A percentile compares a stretch with the other conserved stretches of the same genome.
Evolutionary conservation across 495 filamentous ascomycete genomes (phyloP).

Genomic region (Cairneyella variabilis): DNA sequence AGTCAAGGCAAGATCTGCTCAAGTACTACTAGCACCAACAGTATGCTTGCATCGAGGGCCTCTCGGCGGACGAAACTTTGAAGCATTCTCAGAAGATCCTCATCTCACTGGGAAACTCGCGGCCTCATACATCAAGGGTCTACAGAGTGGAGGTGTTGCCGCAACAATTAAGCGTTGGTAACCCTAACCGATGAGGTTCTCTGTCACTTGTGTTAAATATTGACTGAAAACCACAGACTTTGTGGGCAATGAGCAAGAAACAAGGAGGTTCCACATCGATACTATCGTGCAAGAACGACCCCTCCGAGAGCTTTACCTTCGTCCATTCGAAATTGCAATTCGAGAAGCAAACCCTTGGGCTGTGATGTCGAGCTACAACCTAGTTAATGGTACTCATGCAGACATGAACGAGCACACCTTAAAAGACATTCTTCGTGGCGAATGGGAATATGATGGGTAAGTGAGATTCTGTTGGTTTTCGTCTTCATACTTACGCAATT

Average conservation of each 20-base stretch:
- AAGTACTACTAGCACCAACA: constrained; percentile 74
- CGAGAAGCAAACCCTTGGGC: constrained; percentile 75
- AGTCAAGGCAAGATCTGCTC: constrained; percentile 65
- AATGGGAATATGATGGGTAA: constrained; percentile 72
- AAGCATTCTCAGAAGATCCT: constrained; percentile 84
- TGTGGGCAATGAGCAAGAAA: constrained; percentile 83
- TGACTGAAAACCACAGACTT: constrained; percentile 50
- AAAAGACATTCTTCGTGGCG: constrained; percentile 66
- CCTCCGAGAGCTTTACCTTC: constrained; percentile 75
- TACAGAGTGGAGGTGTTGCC: constrained; percentile 71
- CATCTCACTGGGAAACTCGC: constrained; percentile 72
- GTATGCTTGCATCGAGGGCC: constrained; percentile 81
- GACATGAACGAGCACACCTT: constrained; percentile 70
- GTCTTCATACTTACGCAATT: constrained; percentile 8
- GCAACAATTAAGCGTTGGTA: constrained; percentile 71
- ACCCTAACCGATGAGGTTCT: neutral
- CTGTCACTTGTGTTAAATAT: constrained; percentile 14
- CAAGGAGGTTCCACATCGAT: constrained; percentile 68
- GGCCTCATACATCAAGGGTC: constrained; percentile 65
- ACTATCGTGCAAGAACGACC: constrained; percentile 68
- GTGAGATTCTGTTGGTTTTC: constrained; percentile 21
- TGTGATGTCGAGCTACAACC: constrained; percentile 82
- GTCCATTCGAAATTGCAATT: constrained; percentile 78
- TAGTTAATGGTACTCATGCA: constrained; percentile 74
- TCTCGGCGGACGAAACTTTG: constrained; percentile 79